Base-by-base conservation (phyloP, 2,329 filamentous ascomycete species). In the Aureobasidium sp. region DNA sequence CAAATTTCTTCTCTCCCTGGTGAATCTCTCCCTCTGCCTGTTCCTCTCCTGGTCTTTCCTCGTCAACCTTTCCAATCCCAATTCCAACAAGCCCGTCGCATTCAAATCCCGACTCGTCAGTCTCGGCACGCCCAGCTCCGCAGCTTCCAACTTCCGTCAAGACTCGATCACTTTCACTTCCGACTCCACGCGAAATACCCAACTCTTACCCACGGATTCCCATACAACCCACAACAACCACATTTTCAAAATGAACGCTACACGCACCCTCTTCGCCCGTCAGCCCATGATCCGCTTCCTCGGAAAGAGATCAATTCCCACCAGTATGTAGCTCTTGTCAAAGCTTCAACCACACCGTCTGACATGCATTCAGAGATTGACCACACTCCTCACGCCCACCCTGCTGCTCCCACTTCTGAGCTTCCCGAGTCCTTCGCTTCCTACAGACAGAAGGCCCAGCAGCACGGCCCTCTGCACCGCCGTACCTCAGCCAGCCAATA, bases 391-490 rank as follows among this genome's bases (percentile, higher is more conserved):
- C 82, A 85, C 68, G 83, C 84, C 68, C 89, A 91, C 79, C 89
- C 89, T 42, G 87, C 86, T 64, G 86, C 87, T 32, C 87, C 88
- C 48, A 81, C 80, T 39, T 78, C 84, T 70, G 76, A 79, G 37
- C 86, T 91, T 27, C 89, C 88, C 46, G 75, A 81, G 67, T 84
- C 82, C 64, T 92, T 92, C 79, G 88, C 87, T 73, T 82, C 82
- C 70, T 92, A 92, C 81, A 87, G 89, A 72, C 84, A 89, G 76
- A 85, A 87, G 73, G 88, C 87, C 64, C 87, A 89, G 76, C 88
- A 90, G 76, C 88, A 91, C 72, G 89, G 89, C 37, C 89, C 89
- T 17, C 82, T 92, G 34, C 64, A 67, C 23, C 57, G 66, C 32
- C 57, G 41, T 47, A 42, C 41, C 61, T 4, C 47, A 53, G 56